Evolutionary conservation across 495 filamentous ascomycete genomes (phyloP), one percentile per base, ranked within the genome.

Genomic region (Viridothelium virens): DNA sequence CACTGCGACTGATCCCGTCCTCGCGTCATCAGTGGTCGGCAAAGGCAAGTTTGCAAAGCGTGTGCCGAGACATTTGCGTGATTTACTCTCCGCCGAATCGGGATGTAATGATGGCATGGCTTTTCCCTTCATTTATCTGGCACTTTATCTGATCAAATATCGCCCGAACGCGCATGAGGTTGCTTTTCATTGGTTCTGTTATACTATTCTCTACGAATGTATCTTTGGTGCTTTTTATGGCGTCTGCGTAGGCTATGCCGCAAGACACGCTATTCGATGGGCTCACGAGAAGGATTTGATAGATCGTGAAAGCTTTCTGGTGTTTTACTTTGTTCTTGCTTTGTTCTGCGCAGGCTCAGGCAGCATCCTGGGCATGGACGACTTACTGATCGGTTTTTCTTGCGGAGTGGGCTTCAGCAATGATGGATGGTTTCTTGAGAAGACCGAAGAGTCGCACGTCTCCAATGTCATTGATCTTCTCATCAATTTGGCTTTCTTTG

Each of bases 31-130:
- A 16, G 95, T 99, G 63, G 95, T 99, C 50, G 95, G 95, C 74
- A 97, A 96, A 78, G 95, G 95, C 71, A 97, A 97, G 74, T 99
- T 99, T 71, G 93, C 95, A 59, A 96, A 95, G 76, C 85, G 95
- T 66, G 91, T 99, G 31, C 95, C 95, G 25, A 97, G 95, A 79
- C 95, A 97, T 85, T 79, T 99, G 76, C 85, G 95, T 78, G 95
- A 99, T 76, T 69, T 99, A 12, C 82, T 99, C 39, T 97, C 95
- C 14, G 93, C 93, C 66, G 95, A 99, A 76, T 97, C 95, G 1
- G 95, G 95, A 34, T 99, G 95, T 81, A 99, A 99, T 79, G 95
- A 99, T 75, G 95, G 95, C 77, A 97, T 97, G 95, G 94, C 95
- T 18, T 99, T 99, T 77, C 95, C 95, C 6, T 99, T 99, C 78